Evolutionary conservation across 2,329 filamentous ascomycete genomes (phyloP).

Genomic region (Botrytis paeoniae): DNA sequence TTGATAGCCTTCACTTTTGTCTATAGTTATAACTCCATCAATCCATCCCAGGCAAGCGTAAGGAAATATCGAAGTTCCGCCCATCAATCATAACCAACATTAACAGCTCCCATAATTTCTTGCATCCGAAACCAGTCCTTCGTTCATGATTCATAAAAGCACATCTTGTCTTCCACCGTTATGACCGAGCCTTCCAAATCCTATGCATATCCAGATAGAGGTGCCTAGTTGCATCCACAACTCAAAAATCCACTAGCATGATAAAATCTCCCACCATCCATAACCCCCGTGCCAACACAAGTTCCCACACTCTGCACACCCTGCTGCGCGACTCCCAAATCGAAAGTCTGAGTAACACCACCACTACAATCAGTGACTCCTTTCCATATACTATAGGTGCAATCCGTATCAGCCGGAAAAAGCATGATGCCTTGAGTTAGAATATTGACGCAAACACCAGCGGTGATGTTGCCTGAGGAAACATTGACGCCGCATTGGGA

Average conservation of each 20-base stretch:
- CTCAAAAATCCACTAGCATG: conserved; percentile 14
- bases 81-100: neutral
- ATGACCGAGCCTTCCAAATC: neutral
- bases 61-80: neutral
- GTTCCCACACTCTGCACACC: neutral
- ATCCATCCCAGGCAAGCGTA: neutral
- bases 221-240: neutral
- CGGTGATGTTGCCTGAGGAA: conserved; percentile 7
- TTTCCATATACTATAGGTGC: conserved; percentile 4
- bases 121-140: neutral
- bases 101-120: neutral
- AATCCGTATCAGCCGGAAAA: neutral
- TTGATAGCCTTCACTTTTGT: neutral
- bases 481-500: conserved; percentile 8
- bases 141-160: neutral
- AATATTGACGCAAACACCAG: conserved; percentile 4
- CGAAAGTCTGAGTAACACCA: neutral
- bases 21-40: neutral
- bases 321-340: neutral
- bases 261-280: conserved; percentile 4
- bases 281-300: conserved; percentile 12
- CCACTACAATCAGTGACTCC: conserved; percentile 1
- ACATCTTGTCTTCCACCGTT: neutral
- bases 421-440: conserved; percentile 5
- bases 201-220: neutral